Evolutionary conservation across 1,139 yeast species (phyloP).

Genomic region (Yamadazyma epiphylla): DNA sequence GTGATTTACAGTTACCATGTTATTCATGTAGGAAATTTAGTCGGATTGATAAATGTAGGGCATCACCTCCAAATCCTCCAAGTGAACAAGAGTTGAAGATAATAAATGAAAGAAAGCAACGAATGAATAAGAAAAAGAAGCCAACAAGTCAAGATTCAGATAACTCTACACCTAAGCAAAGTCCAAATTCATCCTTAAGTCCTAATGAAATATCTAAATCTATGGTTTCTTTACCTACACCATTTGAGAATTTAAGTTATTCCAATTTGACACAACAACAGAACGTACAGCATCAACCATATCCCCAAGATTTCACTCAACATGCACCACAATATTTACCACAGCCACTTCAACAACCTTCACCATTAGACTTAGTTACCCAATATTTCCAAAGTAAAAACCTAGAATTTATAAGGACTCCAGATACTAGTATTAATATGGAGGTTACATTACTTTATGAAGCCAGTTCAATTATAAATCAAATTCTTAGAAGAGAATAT

Average conservation of each 20-base stretch:
- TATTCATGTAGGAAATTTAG: conserved; percentile 43
- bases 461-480: neutral
- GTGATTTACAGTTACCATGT: conserved; percentile 50
- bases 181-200: neutral
- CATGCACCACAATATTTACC: neutral
- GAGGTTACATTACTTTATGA: too few relatives aligned
- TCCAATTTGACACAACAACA: too few relatives aligned
- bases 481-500: neutral
- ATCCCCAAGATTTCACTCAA: too few relatives aligned
- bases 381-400: neutral
- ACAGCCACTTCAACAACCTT: neutral
- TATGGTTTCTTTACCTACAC: neutral
- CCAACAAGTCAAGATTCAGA: neutral
- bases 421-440: neutral
- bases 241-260: neutral
- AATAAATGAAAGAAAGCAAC: conserved; percentile 20
- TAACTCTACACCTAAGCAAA: neutral
- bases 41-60: conserved; percentile 34
- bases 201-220: neutral
- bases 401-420: neutral
- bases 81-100: conserved; percentile 23
- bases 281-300: too few relatives aligned
- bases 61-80: conserved; percentile 47
- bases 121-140: conserved; percentile 14
- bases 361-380: neutral